phyloP scores from a whole-genome alignment of 164 flowering plant genomes.

The Sedum album region DNA sequence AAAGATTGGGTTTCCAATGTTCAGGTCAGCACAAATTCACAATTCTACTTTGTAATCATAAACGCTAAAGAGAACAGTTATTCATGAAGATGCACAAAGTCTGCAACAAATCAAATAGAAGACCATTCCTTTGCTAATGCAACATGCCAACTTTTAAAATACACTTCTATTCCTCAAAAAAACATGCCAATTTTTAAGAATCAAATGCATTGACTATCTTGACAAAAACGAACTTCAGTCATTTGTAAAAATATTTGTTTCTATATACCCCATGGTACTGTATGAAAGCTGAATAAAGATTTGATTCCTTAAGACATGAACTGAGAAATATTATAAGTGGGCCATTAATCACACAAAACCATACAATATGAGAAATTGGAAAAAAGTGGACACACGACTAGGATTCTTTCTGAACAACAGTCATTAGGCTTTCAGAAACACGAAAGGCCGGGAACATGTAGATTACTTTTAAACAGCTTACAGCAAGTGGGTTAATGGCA shows the following conservation, averaged over 20 bases:
- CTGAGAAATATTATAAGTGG: not conserved
- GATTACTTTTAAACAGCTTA: not conserved
- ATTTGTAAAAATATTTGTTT: not conserved
- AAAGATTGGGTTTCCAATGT: too few species aligned
- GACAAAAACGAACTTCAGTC: not conserved
- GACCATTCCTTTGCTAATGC: not conserved
- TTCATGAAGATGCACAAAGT: too few species aligned
- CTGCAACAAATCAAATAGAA: not conserved
- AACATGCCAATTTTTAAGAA: too few species aligned
- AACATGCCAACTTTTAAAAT: too few species aligned
- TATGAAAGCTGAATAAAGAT: not conserved
- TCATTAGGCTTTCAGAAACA: not conserved
- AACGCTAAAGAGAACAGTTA: too few species aligned
- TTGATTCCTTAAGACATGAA: not conserved
- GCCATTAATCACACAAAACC: constrained; percentile 2
- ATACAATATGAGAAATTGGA: not conserved
- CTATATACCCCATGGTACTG: not conserved
- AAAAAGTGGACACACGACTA: not conserved
- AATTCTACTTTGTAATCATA: too few species aligned
- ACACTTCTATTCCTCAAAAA: too few species aligned
- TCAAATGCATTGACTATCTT: not conserved
- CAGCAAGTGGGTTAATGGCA: not conserved
- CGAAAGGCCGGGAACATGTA: not conserved
- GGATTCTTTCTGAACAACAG: not conserved
- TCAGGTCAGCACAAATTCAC: too few species aligned